Evolutionary conservation across 2,329 filamentous ascomycete species (phyloP), one percentile per base, ranked within the genome.

Genomic region (Drechslerella coelobrocha): DNA sequence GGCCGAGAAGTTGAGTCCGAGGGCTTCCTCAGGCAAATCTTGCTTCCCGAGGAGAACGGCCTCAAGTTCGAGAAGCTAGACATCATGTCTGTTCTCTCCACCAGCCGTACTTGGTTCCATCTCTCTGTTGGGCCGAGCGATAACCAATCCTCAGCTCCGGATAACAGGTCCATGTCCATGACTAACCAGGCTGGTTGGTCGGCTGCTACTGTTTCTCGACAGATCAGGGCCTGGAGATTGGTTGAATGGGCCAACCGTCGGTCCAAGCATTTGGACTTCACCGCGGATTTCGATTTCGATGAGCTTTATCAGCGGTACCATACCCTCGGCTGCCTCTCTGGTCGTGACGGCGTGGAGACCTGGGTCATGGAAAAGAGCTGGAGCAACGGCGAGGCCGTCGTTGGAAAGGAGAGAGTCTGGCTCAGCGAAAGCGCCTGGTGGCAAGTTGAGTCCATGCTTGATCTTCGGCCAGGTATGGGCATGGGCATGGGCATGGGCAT

Each of bases 171-270:
- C 21, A 84, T 88, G 0, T 86, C 89, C 0, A 83, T 88, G 34
- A 90, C 86, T n/a, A 89, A 90, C 1, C 74, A 75, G 24, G 75
- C 68, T 14, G 86, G 89, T 0, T 99, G 94, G 94, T 96, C 93
- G 52, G 94, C 94, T 0, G 92, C 91, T 23, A 88, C 90, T 1
- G 89, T 99, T 0, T 99, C 94, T 1, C 88, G 92, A 65, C 94
- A 99, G 79, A 85, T 99, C 17, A 90, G 94, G 17, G 86, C 92
- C 1, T 99, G 94, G 93, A 86, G 94, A 76, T 82, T 99, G 14
- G 89, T 94, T 0, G 94, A 99, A 78, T 99, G 94, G 94, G 91
- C 92, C 0, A 99, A 97, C 77, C 88, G 93, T 61, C 86, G 94
- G 53, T 95, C 92, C 78, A 91, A 91, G 78, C 87, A 89, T 75